These are phyloP conservation scores for Phalaenopsis hybrid DNA, from an alignment of 116 monocot genomes.

Conservation along the genomic window DNA sequence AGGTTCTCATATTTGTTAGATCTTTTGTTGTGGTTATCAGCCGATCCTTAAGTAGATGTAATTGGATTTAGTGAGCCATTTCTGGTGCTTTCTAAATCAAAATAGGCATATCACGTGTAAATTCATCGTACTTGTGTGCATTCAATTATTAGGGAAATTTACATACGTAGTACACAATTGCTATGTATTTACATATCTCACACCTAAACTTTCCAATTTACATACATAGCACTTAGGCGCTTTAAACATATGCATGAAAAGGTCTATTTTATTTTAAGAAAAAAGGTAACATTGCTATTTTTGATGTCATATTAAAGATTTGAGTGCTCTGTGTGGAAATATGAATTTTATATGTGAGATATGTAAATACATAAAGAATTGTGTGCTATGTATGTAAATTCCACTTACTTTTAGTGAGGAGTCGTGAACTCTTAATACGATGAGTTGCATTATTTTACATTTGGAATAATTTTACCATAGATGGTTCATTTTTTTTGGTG, in stretches of 20 bases:
- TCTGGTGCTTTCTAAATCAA: background rate
- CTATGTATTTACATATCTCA: no score
- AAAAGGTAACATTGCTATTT: no score
- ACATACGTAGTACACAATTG: no score
- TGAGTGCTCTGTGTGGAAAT: no score
- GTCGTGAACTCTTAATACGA: background rate
- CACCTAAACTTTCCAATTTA: no score
- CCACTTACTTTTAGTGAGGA: background rate
- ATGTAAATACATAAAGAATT: no score
- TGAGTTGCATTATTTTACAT: background rate
- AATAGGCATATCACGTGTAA: background rate
- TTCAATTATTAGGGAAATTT: background rate
- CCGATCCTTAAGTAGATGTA: background rate
- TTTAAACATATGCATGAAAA: no score
- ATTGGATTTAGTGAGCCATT: background rate
- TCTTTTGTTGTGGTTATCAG: background rate
- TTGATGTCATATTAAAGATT: no score
- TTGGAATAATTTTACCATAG: background rate
- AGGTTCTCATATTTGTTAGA: constrained; percentile 3
- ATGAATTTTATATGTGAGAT: no score
- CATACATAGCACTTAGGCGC: no score
- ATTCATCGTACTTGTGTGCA: background rate
- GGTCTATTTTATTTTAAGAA: no score
- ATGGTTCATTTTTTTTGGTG: background rate
- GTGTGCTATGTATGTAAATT: no score